Base-by-base conservation (phyloP, 345 rosid genomes). In the Lumnitzera littorea region DNA sequence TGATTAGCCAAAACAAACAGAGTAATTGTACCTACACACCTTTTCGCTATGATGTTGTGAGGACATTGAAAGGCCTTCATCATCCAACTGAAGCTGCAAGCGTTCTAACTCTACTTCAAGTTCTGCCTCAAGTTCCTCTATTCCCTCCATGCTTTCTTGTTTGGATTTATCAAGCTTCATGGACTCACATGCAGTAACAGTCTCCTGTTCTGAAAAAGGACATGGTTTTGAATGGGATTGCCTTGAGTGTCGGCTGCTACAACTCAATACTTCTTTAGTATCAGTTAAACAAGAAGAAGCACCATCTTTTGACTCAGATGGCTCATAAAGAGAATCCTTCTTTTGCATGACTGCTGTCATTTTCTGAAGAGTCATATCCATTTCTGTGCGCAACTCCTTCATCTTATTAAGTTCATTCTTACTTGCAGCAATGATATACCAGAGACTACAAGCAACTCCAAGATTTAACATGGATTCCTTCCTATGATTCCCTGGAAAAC, bases 51-150 rank as follows among this genome's bases (percentile, higher is more conserved):
- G 58, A 51, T 61, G 74, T 47, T 62, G 56, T 41, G 69, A 71
- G 46, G 62, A 61, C 55, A 55, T 50, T 47, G 62, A 24, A 53
- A 47, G 58, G 41, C 43, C 63, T 36, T 73, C 88, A 6, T 61
- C 58, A 67, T 76, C 80, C 72, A 84, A 73, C 51, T 76, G 76
- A 63, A 69, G 72, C 67, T 84, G 91, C 63, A 88, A 70, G 56
- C 64, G 78, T 58, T 88, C 79, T 46, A 86, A 72, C 72, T 88
- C 91, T 2, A 74, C 84, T 76, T 84, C 80, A 24, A 91, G 88
- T 74, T 91, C 95, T 12, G 82, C 91, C 76, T 81, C 89, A 25
- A 88, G 88, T 56, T 63, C 74, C 65, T 78, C 77, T 80, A 80
- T 83, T 53, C 78, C 92, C 43, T 67, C 78, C 1, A 48, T 25